phyloP scores from a whole-genome alignment of 2,329 filamentous ascomycete genomes.

The Fusarium albosuccineum region DNA sequence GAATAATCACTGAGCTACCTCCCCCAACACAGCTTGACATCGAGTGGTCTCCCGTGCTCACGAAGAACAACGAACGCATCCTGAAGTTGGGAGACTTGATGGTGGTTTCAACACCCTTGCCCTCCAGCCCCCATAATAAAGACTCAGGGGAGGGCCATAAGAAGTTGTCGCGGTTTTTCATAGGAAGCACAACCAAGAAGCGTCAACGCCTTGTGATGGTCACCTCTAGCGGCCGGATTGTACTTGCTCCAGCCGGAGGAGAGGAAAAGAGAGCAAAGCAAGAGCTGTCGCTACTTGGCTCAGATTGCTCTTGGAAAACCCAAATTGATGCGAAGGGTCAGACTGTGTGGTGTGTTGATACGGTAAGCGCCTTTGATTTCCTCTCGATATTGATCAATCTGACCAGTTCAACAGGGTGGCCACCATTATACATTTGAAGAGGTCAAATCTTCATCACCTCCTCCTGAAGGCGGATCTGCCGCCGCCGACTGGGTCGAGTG shows the following conservation, averaged over 20 bases:
- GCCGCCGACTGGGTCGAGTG: slow-evolving; percentile 94
- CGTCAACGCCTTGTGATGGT: slow-evolving; percentile 94
- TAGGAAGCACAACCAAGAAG: slow-evolving; percentile 91
- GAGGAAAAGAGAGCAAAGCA: slow-evolving; percentile 96
- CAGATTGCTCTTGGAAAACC: slow-evolving; percentile 82
- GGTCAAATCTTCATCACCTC: slow-evolving; percentile 74
- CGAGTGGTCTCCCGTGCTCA: slow-evolving; percentile 97
- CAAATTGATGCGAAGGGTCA: slow-evolving; percentile 89
- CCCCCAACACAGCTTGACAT: slow-evolving; percentile 98
- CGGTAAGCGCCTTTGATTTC: slow-evolving; percentile 71
- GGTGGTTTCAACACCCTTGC: slow-evolving; percentile 82
- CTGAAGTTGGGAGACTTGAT: slow-evolving; percentile 92
- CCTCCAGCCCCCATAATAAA: slow-evolving; percentile 79
- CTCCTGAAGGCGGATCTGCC: slow-evolving; percentile 71
- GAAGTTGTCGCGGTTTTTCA: slow-evolving; percentile 94
- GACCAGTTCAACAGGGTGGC: slow-evolving; percentile 72
- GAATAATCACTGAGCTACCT: slow-evolving; percentile 93
- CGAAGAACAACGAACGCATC: slow-evolving; percentile 91
- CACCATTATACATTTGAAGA: slow-evolving; percentile 96
- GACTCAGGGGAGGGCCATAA: slow-evolving; percentile 81
- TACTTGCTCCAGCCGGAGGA: slow-evolving; percentile 90
- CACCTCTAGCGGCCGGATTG: slow-evolving; percentile 89
- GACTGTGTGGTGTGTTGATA: slow-evolving; percentile 91
- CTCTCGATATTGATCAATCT: neutral
- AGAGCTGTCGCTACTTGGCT: slow-evolving; percentile 84